Base-by-base conservation (phyloP, 371 early-diverging fungal genomes). In the Zancudomyces culisetae region DNA sequence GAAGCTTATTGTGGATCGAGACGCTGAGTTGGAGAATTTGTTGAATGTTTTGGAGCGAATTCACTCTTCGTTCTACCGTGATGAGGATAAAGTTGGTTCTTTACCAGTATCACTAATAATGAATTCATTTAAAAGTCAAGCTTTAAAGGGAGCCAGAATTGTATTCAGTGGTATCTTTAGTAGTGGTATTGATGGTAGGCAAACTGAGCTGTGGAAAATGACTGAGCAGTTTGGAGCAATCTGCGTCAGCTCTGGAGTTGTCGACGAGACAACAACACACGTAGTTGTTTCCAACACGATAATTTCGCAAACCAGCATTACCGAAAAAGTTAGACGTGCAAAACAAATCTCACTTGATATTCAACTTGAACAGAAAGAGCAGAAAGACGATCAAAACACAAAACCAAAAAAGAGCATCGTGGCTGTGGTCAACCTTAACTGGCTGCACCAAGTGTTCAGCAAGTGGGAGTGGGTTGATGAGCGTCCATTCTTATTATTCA, bases 181-280 rank as follows among this genome's bases (percentile, higher is more conserved):
- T 40, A 40, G 40, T 66, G 74, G 58, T 85, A 85, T 2, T 58
- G 58, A 39, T 65, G 70, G 6, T 85, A 80, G 70, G 87, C 87
- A 1, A 87, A 83, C 0, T 53, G 69, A 63, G n/a, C 35, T 63
- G 47, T 60, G 63, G 62, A 43, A 24, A 35, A 51, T 54, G 45
- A 57, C 64, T n/a, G 39, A 43, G 45, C 56, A 51, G 47, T 64
- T 67, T 53, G 69, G 65, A 13, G 61, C 58, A 3, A 51, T 46
- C n/a, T 57, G 61, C n/a, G n/a, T n/a, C n/a, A n/a, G n/a, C 45
- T 62, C 56, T 46, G 29, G 50, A 12, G 68, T 66, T 40, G 27
- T 68, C 22, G 61, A 49, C 30, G 42, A 52, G 28, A 43, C 43
- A 20, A 60, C 64, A 20, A 68, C 68, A 8, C 68, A 68, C 47